phyloP scores from a whole-genome alignment of 768 basidiomycete genomes.

The Tulasnella sp. region DNA sequence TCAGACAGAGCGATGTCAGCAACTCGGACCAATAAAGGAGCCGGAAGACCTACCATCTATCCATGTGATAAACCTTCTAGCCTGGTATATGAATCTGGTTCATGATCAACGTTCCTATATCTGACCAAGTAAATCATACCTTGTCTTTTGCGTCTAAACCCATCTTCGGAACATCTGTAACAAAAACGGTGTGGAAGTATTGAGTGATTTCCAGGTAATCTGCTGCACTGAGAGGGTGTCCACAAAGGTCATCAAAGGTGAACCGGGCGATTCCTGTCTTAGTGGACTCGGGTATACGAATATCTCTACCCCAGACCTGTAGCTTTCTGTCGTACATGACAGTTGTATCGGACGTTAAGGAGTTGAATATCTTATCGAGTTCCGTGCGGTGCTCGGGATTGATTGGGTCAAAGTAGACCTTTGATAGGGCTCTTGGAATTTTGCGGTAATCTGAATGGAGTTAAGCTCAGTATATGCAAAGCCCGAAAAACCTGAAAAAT shows the following conservation, averaged over 20 bases:
- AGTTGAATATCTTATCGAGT: conserved; percentile 71
- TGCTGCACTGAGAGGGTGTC: conserved; percentile 78
- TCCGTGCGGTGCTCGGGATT: conserved; percentile 50
- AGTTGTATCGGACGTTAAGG: conserved; percentile 42
- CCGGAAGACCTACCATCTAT: conserved; percentile 57
- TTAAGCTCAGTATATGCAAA: conserved; percentile 4
- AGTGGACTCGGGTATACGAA: conserved; percentile 62
- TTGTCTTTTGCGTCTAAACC: conserved; percentile 75
- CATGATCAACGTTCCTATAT: neutral
- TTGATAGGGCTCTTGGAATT: conserved; percentile 80
- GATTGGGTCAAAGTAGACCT: conserved; percentile 84
- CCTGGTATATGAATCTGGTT: conserved; percentile 33
- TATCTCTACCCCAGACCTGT: conserved; percentile 79
- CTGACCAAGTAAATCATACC: conserved; percentile 29
- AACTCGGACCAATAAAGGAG: neutral
- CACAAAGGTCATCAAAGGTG: conserved; percentile 74
- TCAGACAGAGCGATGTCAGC: neutral
- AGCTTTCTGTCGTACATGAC: conserved; percentile 50
- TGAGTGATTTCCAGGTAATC: conserved; percentile 92
- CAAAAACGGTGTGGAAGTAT: conserved; percentile 75
- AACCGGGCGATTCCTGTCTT: conserved; percentile 62
- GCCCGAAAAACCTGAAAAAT: neutral
- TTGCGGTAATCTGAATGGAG: conserved; percentile 65
- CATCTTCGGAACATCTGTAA: conserved; percentile 81
- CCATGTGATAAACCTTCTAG: conserved; percentile 92